Evolutionary conservation across 495 filamentous ascomycete genomes (phyloP), one percentile per base, ranked within the genome.

Genomic region (Articulospora tetracladia): DNA sequence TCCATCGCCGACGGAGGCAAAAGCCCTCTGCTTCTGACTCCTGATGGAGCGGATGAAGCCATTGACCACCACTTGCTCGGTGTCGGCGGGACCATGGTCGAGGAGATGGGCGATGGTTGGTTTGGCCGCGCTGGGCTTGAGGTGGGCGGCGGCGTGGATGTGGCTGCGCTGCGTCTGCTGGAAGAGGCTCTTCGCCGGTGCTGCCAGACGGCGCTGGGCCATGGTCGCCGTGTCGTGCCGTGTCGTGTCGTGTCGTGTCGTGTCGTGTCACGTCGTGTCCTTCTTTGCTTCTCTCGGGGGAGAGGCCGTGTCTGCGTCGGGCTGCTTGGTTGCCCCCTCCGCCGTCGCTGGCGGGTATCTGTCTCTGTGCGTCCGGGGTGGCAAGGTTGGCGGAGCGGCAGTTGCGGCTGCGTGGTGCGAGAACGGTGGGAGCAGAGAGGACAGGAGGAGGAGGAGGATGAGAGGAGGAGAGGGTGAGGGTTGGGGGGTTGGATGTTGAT

Each of bases 1-100:
- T 32, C 94, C 94, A 78, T 98, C 94, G 3, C 88, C 85, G 54
- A 98, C 77, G 54, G 90, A 81, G 17, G 91, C 90, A 75, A 98
- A 98, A 15, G 86, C 84, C 60, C 85, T 76, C 46, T 78, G 78
- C 74, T 96, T 96, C 75, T 95, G 93, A 66, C 89, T 88, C 57
- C 95, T 84, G 57, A 97, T 84, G 17, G 91, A 91, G 50, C 90
- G 84, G 60, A 98, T 77, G 72, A 86, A 93, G 32, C 93, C 94
- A 68, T 89, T 79, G 60, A 97, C 76, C 47, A 75, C 84, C 51
- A 90, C 68, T 23, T 66, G 46, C 54, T 61, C 28, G 1, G 27
- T 26, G 20, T 55, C 58, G 30, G 46, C 6, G 10, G 59, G 46
- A 3, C 47, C 50, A 13, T 56, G 20, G 25, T 65, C 66, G 6